phyloP scores from a whole-genome alignment of 1,284 basidiomycete species.

The Rugosomyces carneus region DNA sequence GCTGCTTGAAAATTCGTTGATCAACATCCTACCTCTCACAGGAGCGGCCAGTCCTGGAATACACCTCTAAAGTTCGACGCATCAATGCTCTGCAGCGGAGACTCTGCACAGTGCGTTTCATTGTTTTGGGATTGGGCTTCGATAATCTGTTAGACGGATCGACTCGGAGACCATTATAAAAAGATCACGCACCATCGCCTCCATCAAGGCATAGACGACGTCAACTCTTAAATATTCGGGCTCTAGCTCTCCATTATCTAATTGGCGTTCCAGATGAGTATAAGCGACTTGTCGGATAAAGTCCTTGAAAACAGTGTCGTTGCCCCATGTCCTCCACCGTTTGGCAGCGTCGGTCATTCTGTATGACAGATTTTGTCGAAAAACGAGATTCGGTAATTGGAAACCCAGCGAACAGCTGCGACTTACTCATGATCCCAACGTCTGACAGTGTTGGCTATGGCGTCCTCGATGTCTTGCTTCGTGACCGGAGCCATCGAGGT shows the following conservation, averaged over 20 bases:
- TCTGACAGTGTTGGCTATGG: constrained; percentile 8
- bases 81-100: constrained; percentile 15
- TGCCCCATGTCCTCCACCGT: constrained; percentile 14
- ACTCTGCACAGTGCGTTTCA: constrained; percentile 11
- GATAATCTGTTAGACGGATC: background rate
- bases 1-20: background rate
- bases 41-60: constrained; percentile 1
- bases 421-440: constrained; percentile 16
- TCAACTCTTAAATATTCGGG: constrained; percentile 13
- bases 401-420: background rate
- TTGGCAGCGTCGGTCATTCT: constrained; percentile 16
- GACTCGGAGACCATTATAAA: background rate
- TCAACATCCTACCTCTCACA: background rate
- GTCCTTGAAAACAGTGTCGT: constrained; percentile 12
- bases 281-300: constrained; percentile 15
- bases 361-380: background rate
- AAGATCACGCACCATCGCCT: constrained; percentile 12
- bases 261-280: constrained; percentile 14
- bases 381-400: background rate
- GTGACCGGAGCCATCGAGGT: constrained; percentile 12
- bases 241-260: constrained; percentile 12
- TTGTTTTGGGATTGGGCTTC: constrained; percentile 14
- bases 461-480: constrained; percentile 13
- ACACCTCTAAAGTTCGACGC: constrained; percentile 13
- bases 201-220: constrained; percentile 14